Base-by-base conservation (phyloP, 345 rosid species). In the Brassica carinata region DNA sequence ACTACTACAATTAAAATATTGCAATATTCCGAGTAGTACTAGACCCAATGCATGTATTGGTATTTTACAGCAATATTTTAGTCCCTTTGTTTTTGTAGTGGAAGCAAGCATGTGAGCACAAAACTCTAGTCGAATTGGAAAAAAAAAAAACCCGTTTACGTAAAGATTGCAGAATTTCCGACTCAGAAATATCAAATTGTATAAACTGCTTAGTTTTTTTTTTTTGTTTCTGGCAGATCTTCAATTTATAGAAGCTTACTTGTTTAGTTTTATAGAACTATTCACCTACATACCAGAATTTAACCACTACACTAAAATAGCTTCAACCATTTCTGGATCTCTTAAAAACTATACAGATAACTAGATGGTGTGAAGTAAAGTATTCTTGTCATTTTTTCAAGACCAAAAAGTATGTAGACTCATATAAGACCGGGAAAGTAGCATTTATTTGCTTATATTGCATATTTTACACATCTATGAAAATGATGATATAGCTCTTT, bases 51-150 rank as follows among this genome's bases (percentile, higher is more conserved):
- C n/a, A n/a, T n/a, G n/a, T n/a, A n/a, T n/a, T n/a, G n/a, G n/a
- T 38, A 26, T 26, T 27, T 15, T 26, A 4, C 6, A 30, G 0
- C 23, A 31, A 36, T 53, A 66, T 34, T 43, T 63, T 51, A 40
- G 58, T 38, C 61, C 30, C 77, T 57, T 29, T 45, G 5, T 51
- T 23, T 75, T 36, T 75, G 65, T 34, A 75, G 38, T 67, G 73
- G 59, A 76, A 76, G 68, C 79, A 76, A 33, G 69, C 51, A 66
- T 68, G 61, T 68, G 74, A 58, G 79, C 27, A 36, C 13, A 3
- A 0, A 75, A 75, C 34, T n/a, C n/a, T n/a, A n/a, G n/a, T n/a
- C n/a, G n/a, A n/a, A n/a, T n/a, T n/a, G n/a, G n/a, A n/a, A n/a
- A n/a, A n/a, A n/a, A n/a, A n/a, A n/a, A n/a, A n/a, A n/a, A n/a